Percentiles rank a stretch among this genome's conserved stretches.
phyloP scores from a whole-genome alignment of 257 asterid species.

The Solanum neorickii region DNA sequence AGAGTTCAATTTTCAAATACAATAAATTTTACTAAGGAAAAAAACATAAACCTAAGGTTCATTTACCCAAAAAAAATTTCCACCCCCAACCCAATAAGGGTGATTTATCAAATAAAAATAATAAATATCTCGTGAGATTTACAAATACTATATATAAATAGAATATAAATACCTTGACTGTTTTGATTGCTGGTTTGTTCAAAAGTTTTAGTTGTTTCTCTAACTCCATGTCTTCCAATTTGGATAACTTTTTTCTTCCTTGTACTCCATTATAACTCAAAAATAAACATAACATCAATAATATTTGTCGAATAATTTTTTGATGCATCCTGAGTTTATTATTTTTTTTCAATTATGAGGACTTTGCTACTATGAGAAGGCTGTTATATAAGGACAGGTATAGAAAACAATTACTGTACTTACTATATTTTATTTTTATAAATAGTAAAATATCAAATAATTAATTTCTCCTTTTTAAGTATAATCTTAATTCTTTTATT shows the following conservation, averaged over 20 bases:
- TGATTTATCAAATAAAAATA: neutral
- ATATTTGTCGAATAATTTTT: neutral
- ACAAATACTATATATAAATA: neutral
- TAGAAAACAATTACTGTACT: neutral
- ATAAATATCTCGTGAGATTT: neutral
- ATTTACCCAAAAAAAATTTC: neutral
- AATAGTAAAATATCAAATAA: neutral
- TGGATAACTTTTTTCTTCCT: neutral
- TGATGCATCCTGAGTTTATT: neutral
- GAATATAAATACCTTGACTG: neutral
- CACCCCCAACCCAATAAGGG: neutral
- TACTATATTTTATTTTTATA: neutral
- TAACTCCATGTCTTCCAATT: neutral
- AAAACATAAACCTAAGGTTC: neutral
- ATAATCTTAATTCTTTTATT: neutral
- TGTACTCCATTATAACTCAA: neutral
- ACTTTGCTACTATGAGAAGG: neutral
- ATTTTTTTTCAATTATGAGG: neutral
- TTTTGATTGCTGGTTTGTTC: neutral
- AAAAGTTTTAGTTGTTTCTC: neutral
- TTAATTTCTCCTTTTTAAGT: neutral
- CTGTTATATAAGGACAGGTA: neutral
- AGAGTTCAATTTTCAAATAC: neutral
- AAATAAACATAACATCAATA: neutral
- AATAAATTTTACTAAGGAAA: neutral